Percentiles rank a stretch among this genome's conserved stretches.
phyloP scores from a whole-genome alignment of 768 basidiomycete species.

The Hysterangium stoloniferum region DNA sequence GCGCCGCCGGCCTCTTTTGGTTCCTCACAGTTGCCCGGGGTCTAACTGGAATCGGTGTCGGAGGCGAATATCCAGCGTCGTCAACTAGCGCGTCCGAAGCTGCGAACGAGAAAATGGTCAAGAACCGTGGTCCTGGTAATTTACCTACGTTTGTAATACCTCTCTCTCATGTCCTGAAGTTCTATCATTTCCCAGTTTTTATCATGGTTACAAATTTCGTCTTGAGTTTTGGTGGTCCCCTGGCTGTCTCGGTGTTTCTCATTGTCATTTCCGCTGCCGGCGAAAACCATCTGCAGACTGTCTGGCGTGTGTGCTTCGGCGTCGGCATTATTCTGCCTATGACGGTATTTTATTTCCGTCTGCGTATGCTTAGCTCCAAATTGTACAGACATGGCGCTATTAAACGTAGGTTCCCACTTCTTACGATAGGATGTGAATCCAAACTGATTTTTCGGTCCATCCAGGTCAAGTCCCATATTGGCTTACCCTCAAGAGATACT shows the following conservation, averaged over 20 bases:
- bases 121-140: slow-evolving; percentile 51
- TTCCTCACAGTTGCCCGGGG: slow-evolving; percentile 66
- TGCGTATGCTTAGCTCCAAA: slow-evolving; percentile 62
- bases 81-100: slow-evolving; percentile 64
- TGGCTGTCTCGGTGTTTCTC: slow-evolving; percentile 59
- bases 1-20: slow-evolving; percentile 59
- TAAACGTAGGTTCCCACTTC: slow-evolving; percentile 35
- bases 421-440: neutral
- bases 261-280: slow-evolving; percentile 63
- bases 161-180: neutral
- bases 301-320: slow-evolving; percentile 63
- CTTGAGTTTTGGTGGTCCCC: slow-evolving; percentile 57
- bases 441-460: neutral
- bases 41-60: slow-evolving; percentile 64
- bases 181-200: slow-evolving; percentile 38
- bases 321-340: slow-evolving; percentile 56
- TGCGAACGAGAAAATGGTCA: slow-evolving; percentile 59
- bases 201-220: slow-evolving; percentile 73
- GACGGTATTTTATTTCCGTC: slow-evolving; percentile 63
- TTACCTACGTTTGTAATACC: slow-evolving; percentile 1
- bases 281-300: slow-evolving; percentile 48
- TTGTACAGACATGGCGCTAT: slow-evolving; percentile 60
- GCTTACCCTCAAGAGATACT: slow-evolving; percentile 55
- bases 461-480: slow-evolving; percentile 51
- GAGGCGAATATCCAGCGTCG: slow-evolving; percentile 72